A percentile compares a stretch with the other conserved stretches of the same genome.
Conservation (phyloP, 2,329 filamentous ascomycete species). For the Trichoderma koningiopsis region DNA sequence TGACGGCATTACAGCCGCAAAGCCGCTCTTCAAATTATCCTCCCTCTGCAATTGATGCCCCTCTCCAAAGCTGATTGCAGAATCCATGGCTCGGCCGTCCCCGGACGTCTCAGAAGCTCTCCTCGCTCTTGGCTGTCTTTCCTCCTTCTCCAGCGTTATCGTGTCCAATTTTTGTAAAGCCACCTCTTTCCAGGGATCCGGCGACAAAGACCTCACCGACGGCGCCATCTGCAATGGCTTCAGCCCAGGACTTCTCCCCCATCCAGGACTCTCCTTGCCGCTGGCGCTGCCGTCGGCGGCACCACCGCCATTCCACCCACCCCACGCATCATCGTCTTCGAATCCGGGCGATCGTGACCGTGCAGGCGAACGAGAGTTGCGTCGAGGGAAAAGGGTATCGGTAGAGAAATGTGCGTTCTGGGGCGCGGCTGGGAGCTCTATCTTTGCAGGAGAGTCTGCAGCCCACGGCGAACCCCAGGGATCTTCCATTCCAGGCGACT, state of each 20-base stretch:
- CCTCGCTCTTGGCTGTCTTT: background rate
- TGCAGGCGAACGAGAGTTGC: conserved; percentile 28
- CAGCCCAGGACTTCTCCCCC: conserved; percentile 40
- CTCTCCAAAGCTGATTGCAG: conserved; percentile 36
- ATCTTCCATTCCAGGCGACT: conserved; percentile 57
- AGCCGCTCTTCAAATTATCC: background rate
- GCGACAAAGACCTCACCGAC: conserved; percentile 34
- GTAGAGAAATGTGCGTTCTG: conserved; percentile 37
- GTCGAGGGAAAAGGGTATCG: conserved; percentile 32
- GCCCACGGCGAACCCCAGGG: conserved; percentile 65
- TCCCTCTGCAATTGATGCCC: conserved; percentile 14
- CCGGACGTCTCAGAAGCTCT: conserved; percentile 28
- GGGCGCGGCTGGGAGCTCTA: conserved; percentile 40
- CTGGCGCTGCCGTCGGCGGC: conserved; percentile 28
- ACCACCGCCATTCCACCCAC: conserved; percentile 40
- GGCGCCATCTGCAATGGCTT: conserved; percentile 33
- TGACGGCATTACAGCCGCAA: background rate
- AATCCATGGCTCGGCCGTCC: conserved; percentile 35
- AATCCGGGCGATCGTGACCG: conserved; percentile 35
- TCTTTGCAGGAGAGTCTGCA: conserved; percentile 43
- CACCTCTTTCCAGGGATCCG: conserved; percentile 34
- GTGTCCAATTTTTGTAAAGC: conserved; percentile 30
- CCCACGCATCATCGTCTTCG: conserved; percentile 41
- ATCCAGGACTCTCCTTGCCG: conserved; percentile 34
- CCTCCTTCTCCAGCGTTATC: conserved; percentile 31